Evolutionary conservation across 1,284 basidiomycete genomes (phyloP), one percentile per base, ranked within the genome.

Genomic region (Cryptococcus floricola): DNA sequence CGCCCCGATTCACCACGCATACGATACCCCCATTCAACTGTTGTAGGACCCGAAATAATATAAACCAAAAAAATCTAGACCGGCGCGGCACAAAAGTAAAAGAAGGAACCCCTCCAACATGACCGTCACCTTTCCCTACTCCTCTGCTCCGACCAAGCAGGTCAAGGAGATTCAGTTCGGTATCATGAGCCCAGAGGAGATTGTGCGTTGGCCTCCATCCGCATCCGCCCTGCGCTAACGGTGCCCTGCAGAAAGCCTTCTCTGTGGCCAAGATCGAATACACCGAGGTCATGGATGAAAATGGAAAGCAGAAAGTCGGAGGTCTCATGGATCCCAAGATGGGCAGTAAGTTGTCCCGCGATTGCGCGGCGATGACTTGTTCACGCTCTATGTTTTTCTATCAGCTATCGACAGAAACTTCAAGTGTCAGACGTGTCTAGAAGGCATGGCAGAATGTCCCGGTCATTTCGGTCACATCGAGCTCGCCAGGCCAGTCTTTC

Each of bases 381-480:
- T 67, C 60, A 66, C 57, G 50, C 59, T 60, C 61, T 60, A 60
- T 62, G 39, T 42, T 42, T 42, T 42, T 27, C 5, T 19, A 19
- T 44, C 60, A 77, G 76, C 91, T 48, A 98, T 98, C 76, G 95
- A 98, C 81, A 85, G 96, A 64, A 98, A 98, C 78, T 98, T 96
- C 82, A 98, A 98, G 81, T 98, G 96, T 76, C 93, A 98, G 80
- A 98, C 96, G 27, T 98, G 96, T 78, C 93, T 93, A 70, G 93
- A 97, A 83, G 95, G 94, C 49, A 96, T 95, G 91, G 87, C 91
- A 34, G 91, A 95, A 74, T 95, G 93, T 79, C 95, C 96, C 34
- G 96, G 96, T 54, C 96, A 98, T 78, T 99, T 98, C 80, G 95
- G 94, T 57, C 93, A 98, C 78, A 94, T 98, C 69, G 96, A 99